Conservation (phyloP, 768 basidiomycete species). For the Rhodosporidiobolus odoratus region DNA sequence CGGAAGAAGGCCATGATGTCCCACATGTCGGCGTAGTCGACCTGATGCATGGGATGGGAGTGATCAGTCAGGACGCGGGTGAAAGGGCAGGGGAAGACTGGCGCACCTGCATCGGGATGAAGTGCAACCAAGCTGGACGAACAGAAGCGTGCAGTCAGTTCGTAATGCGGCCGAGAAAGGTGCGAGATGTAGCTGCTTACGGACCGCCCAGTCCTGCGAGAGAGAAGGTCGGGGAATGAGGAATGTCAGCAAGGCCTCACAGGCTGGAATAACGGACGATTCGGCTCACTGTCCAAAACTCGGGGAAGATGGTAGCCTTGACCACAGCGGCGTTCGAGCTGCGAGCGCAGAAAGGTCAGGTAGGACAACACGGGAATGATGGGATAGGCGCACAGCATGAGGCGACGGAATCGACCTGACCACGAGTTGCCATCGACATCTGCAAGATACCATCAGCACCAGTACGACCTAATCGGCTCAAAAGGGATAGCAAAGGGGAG, state of each 20-base stretch:
- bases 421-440: constrained; percentile 40
- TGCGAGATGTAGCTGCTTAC: neutral
- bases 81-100: neutral
- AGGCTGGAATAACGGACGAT: neutral
- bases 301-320: constrained; percentile 40
- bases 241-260: neutral
- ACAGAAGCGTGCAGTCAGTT: neutral
- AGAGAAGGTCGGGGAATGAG: neutral
- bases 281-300: constrained; percentile 42
- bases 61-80: neutral
- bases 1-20: constrained; percentile 42
- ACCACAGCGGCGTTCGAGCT: constrained; percentile 38
- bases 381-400: constrained; percentile 31
- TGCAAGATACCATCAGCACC: neutral
- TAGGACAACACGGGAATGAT: too few species aligned
- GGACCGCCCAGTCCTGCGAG: constrained; percentile 38
- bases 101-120: constrained; percentile 41
- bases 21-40: constrained; percentile 40
- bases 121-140: constrained; percentile 39
- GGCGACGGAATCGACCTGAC: constrained; percentile 39
- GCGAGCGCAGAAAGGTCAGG: neutral
- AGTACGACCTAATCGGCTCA: neutral
- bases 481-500: too few species aligned
- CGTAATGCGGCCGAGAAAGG: too few species aligned
- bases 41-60: neutral